Evolutionary conservation across 2,329 filamentous ascomycete genomes (phyloP).

Genomic region (Ascochyta viciae-villosae): DNA sequence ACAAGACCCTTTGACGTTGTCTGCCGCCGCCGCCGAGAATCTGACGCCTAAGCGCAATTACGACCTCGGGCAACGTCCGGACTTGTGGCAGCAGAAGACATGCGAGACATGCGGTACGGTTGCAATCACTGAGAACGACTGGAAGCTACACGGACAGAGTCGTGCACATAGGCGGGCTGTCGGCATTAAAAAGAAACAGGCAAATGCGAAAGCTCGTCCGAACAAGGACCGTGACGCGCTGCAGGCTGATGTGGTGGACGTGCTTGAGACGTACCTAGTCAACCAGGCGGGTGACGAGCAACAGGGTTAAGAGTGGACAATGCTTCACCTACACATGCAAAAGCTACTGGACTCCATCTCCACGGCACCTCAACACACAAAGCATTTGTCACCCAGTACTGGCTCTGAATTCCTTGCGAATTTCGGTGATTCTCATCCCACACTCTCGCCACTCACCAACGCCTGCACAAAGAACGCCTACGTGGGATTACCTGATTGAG

Average conservation of each 20-base stretch:
- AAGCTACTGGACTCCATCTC: not conserved
- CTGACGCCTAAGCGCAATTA: slow-evolving; percentile 63
- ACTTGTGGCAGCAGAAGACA: slow-evolving; percentile 60
- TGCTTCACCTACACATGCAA: not conserved
- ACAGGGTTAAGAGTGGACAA: not conserved
- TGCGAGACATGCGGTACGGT: slow-evolving; percentile 75
- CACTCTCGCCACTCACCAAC: not conserved
- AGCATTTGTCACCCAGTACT: too few species aligned
- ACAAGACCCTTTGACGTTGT: slow-evolving; percentile 63
- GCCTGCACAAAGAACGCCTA: slow-evolving; percentile 6
- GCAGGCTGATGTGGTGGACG: slow-evolving; percentile 29
- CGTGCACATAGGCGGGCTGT: slow-evolving; percentile 58
- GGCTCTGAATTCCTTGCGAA: not conserved
- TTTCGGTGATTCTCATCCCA: not conserved
- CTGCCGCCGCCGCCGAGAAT: slow-evolving; percentile 62
- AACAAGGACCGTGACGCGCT: slow-evolving; percentile 2
- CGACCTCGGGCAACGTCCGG: slow-evolving; percentile 51
- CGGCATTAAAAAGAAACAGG: slow-evolving; percentile 36
- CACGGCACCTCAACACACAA: not conserved
- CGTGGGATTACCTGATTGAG: slow-evolving; percentile 15
- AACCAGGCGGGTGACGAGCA: not conserved
- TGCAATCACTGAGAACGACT: slow-evolving; percentile 63
- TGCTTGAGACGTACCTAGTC: slow-evolving; percentile 30
- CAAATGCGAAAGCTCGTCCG: slow-evolving; percentile 15
- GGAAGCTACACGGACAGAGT: slow-evolving; percentile 64